These are phyloP conservation scores for Marchantia paleacea DNA, from an alignment of 225 moss, liverwort and hornwort species.

Conservation along the genomic window DNA sequence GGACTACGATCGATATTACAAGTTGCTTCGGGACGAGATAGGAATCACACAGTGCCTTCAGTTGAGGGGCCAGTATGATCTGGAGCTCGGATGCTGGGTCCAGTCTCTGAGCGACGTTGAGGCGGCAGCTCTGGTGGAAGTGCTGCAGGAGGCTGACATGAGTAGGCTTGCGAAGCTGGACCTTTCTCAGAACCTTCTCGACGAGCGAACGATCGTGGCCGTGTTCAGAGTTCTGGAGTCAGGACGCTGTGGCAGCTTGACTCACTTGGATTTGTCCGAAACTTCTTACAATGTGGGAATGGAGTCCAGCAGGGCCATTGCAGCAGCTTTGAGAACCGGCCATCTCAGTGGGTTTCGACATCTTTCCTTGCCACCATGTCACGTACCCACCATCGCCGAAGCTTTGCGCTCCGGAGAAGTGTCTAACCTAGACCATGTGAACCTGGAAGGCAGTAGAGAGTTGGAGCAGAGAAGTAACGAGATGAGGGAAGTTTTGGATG, in stretches of 20 bases:
- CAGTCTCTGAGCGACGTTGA: not conserved
- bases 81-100: too few species aligned
- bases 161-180: not conserved
- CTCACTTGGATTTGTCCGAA: not conserved
- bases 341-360: not conserved
- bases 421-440: not conserved
- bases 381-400: not conserved
- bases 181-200: not conserved
- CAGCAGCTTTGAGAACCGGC: not conserved
- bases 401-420: not conserved
- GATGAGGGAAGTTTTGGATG: not conserved
- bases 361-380: not conserved
- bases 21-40: not conserved
- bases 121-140: not conserved
- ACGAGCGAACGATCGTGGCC: not conserved
- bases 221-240: not conserved
- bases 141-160: not conserved
- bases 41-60: not conserved
- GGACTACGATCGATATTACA: not conserved
- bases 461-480: not conserved
- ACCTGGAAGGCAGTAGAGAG: not conserved
- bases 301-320: not conserved
- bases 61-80: not conserved
- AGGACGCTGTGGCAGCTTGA: not conserved
- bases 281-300: not conserved